Evolutionary conservation across 2,329 filamentous ascomycete species (phyloP).

Genomic region (Apiospora pterosperma): DNA sequence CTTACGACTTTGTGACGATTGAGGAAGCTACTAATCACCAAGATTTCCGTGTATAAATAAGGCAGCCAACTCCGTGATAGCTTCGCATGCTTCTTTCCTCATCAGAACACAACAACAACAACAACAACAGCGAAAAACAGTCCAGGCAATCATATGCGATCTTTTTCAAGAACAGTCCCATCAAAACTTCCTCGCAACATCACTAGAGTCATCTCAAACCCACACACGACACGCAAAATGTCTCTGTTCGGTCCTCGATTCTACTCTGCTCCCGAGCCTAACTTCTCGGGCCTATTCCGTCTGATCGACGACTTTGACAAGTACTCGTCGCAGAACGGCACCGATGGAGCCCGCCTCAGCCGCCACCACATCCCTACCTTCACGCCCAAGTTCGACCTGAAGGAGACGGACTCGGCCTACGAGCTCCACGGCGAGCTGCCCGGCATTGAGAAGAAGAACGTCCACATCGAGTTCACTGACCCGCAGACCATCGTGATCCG

Average conservation of each 20-base stretch:
- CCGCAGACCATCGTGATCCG: constrained; percentile 68
- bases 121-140: constrained; percentile 14
- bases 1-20: constrained; percentile 22
- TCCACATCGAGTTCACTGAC: constrained; percentile 78
- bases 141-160: not conserved
- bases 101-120: constrained; percentile 22
- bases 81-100: constrained; percentile 13
- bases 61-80: constrained; percentile 11
- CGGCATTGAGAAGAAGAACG: constrained; percentile 69
- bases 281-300: constrained; percentile 60
- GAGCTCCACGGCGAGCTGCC: constrained; percentile 80
- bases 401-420: constrained; percentile 64
- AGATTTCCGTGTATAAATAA: constrained; percentile 27
- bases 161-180: not conserved
- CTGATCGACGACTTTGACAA: constrained; percentile 62
- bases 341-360: constrained; percentile 6
- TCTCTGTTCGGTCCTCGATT: constrained; percentile 59
- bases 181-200: constrained; percentile 12
- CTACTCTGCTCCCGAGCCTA: constrained; percentile 42
- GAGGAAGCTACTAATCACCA: constrained; percentile 16
- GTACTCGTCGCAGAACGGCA: constrained; percentile 38
- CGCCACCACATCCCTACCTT: constrained; percentile 49
- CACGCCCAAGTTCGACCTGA: constrained; percentile 75
- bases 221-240: constrained; percentile 35
- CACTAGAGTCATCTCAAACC: constrained; percentile 10